Base-by-base conservation (phyloP, 805 yeast genomes). In the Cyberlindnera samutprakarnensis region DNA sequence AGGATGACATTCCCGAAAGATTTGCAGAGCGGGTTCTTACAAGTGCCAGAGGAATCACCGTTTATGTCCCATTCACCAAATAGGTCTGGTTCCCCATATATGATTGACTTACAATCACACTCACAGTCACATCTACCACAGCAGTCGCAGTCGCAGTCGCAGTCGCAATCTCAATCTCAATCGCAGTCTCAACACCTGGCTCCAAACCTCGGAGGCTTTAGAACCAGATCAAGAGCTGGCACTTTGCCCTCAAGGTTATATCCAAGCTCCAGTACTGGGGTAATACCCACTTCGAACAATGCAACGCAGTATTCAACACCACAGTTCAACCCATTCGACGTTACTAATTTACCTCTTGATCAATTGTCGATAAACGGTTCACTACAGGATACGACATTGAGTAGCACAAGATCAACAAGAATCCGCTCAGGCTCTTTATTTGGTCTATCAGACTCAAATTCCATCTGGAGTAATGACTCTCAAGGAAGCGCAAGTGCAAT, bases 181-280 rank as follows among this genome's bases (percentile, higher is more conserved):
- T 12, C 25, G 13, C 40, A 38, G 26, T 39, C 29, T 24, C 10
- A 7, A 19, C 10, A n/a, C n/a, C n/a, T n/a, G n/a, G n/a, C n/a
- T n/a, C n/a, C 21, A 10, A 19, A 19, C 21, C 21, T 64, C 44
- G 64, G 70, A 3, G 51, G 53, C 16, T 53, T 62, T 32, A 59
- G 74, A 44, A 63, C 72, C 12, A 67, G 92, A 39, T 74, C 81
- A 27, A 67, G 94, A 42, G 82, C 92, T 2, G 92, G 92, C 3
- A 83, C 94, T 11, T 59, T 83, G 29, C 90, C 92, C 7, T 75
- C 87, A 14, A 59, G 78, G 29, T 65, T 77, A 33, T 48, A 58
- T 26, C 51, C 63, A 16, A 53, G 43, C 19, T 39, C 42, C 44
- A 9, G 47, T 42, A 33, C 49, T 31, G 33, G 58, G 44, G 37